These are phyloP conservation scores for Solanum hybrid DNA, from an alignment of 305 asterid genomes.

Conservation along the genomic window DNA sequence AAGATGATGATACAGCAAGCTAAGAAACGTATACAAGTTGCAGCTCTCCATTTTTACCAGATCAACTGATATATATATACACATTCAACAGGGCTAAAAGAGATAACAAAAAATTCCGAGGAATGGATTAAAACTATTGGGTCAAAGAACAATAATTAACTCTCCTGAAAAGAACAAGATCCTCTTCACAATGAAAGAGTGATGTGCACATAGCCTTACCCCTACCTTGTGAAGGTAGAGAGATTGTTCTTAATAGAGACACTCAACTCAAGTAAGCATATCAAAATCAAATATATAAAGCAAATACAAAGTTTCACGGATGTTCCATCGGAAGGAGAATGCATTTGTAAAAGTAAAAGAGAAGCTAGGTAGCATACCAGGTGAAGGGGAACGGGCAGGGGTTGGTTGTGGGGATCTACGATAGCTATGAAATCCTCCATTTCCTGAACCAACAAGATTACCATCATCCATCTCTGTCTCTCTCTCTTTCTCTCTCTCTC, in stretches of 20 bases:
- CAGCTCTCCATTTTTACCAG: not conserved
- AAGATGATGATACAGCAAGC: not conserved
- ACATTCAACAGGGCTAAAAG: not conserved
- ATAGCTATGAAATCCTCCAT: not conserved
- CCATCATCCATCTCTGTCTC: not conserved
- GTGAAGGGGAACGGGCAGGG: not conserved
- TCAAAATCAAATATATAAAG: not conserved
- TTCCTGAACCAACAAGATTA: not conserved
- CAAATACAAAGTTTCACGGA: not conserved
- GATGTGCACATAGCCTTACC: not conserved
- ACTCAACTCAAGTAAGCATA: not conserved
- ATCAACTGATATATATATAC: not conserved
- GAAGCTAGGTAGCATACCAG: not conserved
- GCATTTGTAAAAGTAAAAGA: not conserved
- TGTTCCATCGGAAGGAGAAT: not conserved
- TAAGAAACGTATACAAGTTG: not conserved
- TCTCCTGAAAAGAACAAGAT: not conserved
- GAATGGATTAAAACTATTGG: not conserved
- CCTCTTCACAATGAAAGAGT: not conserved
- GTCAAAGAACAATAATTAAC: not conserved
- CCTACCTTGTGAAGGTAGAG: not conserved
- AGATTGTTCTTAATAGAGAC: not conserved
- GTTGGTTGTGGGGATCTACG: not conserved
- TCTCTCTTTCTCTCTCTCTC: not conserved
- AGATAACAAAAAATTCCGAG: not conserved